Evolutionary conservation across 441 rosid species (phyloP).

Genomic region (Euphorbia corollata): DNA sequence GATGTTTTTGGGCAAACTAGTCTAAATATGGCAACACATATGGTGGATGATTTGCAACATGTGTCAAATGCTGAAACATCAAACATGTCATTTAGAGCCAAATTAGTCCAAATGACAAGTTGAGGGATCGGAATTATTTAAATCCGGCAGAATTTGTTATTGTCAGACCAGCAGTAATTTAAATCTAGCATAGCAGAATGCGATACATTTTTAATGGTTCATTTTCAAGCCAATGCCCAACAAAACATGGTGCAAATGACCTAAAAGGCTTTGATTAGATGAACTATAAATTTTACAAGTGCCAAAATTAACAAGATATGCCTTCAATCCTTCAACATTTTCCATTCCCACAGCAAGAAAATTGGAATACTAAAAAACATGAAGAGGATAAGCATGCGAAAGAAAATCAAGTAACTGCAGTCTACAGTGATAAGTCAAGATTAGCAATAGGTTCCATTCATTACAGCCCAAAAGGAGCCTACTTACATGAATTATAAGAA

Average conservation of each 20-base stretch:
- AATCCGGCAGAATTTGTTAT: not conserved
- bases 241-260: not conserved
- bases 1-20: not conserved
- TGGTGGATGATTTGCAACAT: not conserved
- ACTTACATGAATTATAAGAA: slow-evolving; percentile 85
- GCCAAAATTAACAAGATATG: slow-evolving; percentile 5
- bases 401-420: slow-evolving; percentile 5
- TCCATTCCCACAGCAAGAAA: not conserved
- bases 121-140: not conserved
- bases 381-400: not conserved
- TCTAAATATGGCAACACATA: not conserved
- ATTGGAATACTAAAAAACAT: not conserved
- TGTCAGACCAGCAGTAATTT: slow-evolving; percentile 7
- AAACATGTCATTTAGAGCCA: not conserved
- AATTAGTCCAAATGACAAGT: slow-evolving; percentile 4
- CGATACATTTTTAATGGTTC: not conserved
- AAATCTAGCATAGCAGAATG: slow-evolving; percentile 11
- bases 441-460: not conserved
- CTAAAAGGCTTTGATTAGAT: not conserved
- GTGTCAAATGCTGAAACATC: not conserved
- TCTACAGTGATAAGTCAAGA: not conserved
- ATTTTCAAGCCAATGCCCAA: not conserved
- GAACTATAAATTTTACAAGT: not conserved
- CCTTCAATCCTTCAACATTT: not conserved
- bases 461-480: slow-evolving; percentile 12